Evolutionary conservation across 225 moss, liverwort and hornwort species (phyloP).

Genomic region (Rhytidiadelphus loreus): DNA sequence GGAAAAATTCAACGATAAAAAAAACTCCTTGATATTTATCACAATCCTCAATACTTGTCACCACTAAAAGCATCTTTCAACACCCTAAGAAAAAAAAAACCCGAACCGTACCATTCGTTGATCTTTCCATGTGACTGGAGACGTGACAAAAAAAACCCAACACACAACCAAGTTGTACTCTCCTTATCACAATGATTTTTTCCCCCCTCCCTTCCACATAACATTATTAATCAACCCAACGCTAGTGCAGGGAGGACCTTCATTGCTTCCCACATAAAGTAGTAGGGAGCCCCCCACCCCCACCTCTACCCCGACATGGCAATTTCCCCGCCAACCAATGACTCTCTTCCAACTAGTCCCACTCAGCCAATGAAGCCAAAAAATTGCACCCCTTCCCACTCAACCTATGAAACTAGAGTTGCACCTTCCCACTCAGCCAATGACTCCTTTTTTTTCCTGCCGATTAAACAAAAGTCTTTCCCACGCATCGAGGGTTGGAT

Average conservation of each 20-base stretch:
- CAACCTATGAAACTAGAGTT: background rate
- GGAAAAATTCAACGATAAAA: background rate
- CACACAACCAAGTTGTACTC: background rate
- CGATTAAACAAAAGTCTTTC: background rate
- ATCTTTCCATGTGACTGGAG: background rate
- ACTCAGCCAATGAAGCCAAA: background rate
- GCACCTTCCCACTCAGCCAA: background rate
- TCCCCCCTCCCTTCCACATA: background rate
- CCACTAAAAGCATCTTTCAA: too few relatives aligned
- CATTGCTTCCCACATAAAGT: too few relatives aligned
- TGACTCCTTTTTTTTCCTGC: background rate
- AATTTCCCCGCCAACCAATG: background rate
- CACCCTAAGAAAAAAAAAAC: too few relatives aligned
- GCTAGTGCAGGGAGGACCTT: too few relatives aligned
- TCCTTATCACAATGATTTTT: background rate
- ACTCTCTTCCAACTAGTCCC: background rate
- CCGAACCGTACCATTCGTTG: rapidly evolving
- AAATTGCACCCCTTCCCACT: background rate
- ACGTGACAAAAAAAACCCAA: background rate
- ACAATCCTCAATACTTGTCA: too few relatives aligned
- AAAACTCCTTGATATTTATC: background rate
- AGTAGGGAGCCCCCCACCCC: background rate
- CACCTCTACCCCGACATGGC: too few relatives aligned
- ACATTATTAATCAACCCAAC: background rate
- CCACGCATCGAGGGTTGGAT: background rate